Conservation (phyloP, 495 filamentous ascomycete genomes). For the Achaetomiella virescens region DNA sequence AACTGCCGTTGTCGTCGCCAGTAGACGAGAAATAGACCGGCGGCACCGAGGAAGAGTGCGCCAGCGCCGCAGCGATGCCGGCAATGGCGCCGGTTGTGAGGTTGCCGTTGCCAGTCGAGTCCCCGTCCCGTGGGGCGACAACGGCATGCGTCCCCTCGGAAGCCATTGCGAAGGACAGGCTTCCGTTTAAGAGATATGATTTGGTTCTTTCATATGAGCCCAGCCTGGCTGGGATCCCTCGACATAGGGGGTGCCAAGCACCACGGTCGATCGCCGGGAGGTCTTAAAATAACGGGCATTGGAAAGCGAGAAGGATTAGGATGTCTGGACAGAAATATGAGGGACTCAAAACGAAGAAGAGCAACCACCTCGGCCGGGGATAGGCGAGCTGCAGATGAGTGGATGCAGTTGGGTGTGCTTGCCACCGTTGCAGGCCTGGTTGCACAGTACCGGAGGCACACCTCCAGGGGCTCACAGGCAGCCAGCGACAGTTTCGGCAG, state of each 20-base stretch:
- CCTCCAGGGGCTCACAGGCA: background rate
- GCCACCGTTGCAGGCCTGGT: constrained; percentile 14
- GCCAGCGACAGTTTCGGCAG: background rate
- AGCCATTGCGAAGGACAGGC: background rate
- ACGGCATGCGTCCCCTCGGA: constrained; percentile 16
- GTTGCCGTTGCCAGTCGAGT: constrained; percentile 4
- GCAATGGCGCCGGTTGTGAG: constrained; percentile 41
- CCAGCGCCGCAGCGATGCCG: constrained; percentile 38
- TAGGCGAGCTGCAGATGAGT: constrained; percentile 1
- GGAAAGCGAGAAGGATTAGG: constrained; percentile 2
- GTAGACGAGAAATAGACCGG: constrained; percentile 37
- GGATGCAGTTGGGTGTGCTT: constrained; percentile 19
- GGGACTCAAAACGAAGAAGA: background rate
- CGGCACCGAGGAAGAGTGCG: constrained; percentile 33
- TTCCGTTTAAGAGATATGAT: background rate
- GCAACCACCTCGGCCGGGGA: constrained; percentile 8
- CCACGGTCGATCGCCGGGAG: constrained; percentile 5
- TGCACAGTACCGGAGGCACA: constrained; percentile 7
- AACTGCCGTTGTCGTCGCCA: constrained; percentile 33
- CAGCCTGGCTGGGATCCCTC: constrained; percentile 9
- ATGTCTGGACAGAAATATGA: constrained; percentile 1
- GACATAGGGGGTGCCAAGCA: constrained; percentile 9
- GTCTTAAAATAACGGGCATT: constrained; percentile 9
- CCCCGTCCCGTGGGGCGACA: constrained; percentile 16
- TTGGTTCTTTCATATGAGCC: constrained; percentile 2